phyloP scores from a whole-genome alignment of 1,284 basidiomycete genomes.

The Stereum hirsutum region DNA sequence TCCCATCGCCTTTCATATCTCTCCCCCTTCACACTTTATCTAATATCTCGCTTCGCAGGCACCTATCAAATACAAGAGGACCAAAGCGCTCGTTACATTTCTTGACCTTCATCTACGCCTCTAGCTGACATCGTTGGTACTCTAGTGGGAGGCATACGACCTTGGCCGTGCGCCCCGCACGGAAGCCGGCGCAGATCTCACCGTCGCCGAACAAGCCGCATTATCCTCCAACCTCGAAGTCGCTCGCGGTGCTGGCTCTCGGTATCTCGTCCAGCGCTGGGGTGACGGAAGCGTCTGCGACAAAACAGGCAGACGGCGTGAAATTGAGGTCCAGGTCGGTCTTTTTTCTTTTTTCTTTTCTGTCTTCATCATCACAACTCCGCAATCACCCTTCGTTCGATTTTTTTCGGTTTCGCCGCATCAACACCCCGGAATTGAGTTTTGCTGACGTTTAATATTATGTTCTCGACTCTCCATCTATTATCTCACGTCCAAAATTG shows the following conservation, averaged over 20 bases:
- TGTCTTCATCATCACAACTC: no score
- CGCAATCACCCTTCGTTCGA: no score
- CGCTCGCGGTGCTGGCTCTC: conserved; percentile 67
- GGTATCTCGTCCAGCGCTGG: conserved; percentile 89
- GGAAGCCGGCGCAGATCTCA: conserved; percentile 56
- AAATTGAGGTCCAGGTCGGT: conserved; percentile 86
- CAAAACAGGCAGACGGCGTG: conserved; percentile 76
- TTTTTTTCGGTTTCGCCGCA: no score
- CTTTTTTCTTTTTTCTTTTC: neutral
- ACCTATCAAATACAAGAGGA: conserved; percentile 14
- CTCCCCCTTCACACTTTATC: conserved; percentile 6
- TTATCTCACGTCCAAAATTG: no score
- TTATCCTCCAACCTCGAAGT: conserved; percentile 70
- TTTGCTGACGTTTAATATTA: no score
- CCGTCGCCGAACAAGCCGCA: conserved; percentile 55
- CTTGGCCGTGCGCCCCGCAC: conserved; percentile 56
- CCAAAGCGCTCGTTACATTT: conserved; percentile 13
- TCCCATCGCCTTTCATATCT: conserved; percentile 8
- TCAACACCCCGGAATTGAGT: no score
- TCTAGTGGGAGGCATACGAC: conserved; percentile 74
- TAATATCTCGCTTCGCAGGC: conserved; percentile 5
- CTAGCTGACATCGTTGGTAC: conserved; percentile 9
- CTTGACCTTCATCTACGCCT: conserved; percentile 7
- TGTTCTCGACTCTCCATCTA: no score
- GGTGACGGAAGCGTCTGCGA: conserved; percentile 86